phyloP scores from a whole-genome alignment of 345 rosid genomes.

The Atalantia buxifolia region DNA sequence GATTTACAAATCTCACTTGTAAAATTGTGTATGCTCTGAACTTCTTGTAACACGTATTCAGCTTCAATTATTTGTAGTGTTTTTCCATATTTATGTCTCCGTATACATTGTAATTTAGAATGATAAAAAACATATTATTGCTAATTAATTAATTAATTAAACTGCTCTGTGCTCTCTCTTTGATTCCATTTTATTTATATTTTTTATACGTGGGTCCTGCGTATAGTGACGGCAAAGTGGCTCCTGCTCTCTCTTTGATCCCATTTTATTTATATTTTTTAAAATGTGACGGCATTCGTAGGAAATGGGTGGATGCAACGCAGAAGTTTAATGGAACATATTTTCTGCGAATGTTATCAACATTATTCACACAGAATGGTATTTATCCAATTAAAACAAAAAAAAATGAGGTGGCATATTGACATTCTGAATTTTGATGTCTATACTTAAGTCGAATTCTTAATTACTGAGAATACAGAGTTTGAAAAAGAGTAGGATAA shows the following conservation, averaged over 20 bases:
- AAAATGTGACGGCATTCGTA: neutral
- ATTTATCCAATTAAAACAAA: neutral
- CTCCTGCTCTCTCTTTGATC: too few species aligned
- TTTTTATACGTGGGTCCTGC: neutral
- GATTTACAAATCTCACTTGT: neutral
- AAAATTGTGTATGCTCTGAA: neutral
- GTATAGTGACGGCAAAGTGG: neutral
- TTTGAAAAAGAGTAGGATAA: too few species aligned
- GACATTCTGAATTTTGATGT: too few species aligned
- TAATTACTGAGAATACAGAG: too few species aligned
- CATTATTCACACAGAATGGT: neutral
- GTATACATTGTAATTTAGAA: neutral
- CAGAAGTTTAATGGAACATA: slow-evolving; percentile 1
- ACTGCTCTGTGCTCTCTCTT: too few species aligned
- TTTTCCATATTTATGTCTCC: neutral
- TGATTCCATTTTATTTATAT: too few species aligned
- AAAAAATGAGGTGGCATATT: too few species aligned
- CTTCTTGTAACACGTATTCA: neutral
- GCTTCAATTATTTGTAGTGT: neutral
- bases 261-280: neutral
- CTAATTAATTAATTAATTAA: too few species aligned
- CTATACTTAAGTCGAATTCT: too few species aligned
- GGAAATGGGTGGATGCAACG: neutral
- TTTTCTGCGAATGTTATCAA: too few species aligned
- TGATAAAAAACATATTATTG: neutral